Evolutionary conservation across 768 basidiomycete species (phyloP), one percentile per base, ranked within the genome.

Genomic region (Lentinula lateritia): DNA sequence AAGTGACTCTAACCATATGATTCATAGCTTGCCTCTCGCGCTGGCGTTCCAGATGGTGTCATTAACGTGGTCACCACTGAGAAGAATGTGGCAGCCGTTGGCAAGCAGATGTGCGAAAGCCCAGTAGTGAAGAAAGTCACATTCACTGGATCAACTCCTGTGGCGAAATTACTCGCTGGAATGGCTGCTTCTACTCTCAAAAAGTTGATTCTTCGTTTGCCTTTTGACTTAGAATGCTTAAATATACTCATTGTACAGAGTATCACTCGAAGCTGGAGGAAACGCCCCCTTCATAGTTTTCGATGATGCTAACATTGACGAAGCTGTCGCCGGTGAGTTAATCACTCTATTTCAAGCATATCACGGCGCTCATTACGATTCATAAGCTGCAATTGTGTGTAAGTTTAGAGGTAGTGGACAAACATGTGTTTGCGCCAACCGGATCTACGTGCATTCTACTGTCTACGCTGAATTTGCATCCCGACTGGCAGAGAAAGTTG

Each of bases 281-380:
- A 98, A 98, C 66, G 87, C 95, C 0, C 91, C 96, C 0, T 95
- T 99, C 73, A 97, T 98, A 66, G 91, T 99, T 6, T 98, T 99
- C 71, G 91, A 94, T 64, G 97, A 98, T 69, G 96, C 95, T 0
- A 88, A 98, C 70, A 82, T 99, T 56, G 92, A 94, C 53, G 86
- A 89, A 61, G 97, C 97, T 34, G 93, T 99, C 6, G 86, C 88
- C 65, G 92, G 95, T 83, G 18, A 20, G 54, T 56, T 6, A 2
- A 2, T 13, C 18, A 43, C 18, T 1, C 38, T n/a, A 4, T 13
- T 39, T 28, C 16, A 12, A 20, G 9, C 35, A 38, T 18, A 39
- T 28, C 8, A 10, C 13, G 20, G 36, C 52, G n/a, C 10, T 54
- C 9, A 35, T 54, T 38, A 35, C 5, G 6, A 10, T 36, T n/a